Evolutionary conservation across 2,329 filamentous ascomycete genomes (phyloP), one percentile per base, ranked within the genome.

Genomic region (Neoscytalidium dimidiatum): DNA sequence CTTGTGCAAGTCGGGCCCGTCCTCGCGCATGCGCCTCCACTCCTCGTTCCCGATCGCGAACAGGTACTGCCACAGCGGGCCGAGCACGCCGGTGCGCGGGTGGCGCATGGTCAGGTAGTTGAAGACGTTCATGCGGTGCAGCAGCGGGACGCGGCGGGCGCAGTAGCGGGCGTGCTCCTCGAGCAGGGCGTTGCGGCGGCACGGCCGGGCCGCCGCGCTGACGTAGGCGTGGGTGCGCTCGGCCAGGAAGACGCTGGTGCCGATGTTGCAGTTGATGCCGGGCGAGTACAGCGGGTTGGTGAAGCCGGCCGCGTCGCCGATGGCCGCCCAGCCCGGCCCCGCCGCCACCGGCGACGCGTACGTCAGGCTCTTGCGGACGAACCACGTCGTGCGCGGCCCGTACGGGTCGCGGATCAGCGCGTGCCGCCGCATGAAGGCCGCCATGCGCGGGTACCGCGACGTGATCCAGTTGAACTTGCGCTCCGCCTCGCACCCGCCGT

Each of bases 401-500:
- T 51, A 51, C 3, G 26, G 46, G 46, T 51, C 26, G 23, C 9
- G 46, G 23, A 51, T 17, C 11, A 51, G 46, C 11, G 26, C 31
- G 26, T 51, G 46, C 11, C 26, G 46, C 23, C 9, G 4, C 46
- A 51, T 51, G 46, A 51, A 31, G 46, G 46, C 23, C 3, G 4
- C 11, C 46, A 51, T 51, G 46, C 46, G 46, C 46, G 46, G 46
- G 46, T 51, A 51, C 23, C 46, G 46, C 23, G 46, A 51, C 3
- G 46, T 51, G 46, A 51, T 31, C 46, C 46, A 51, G 46, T 51
- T 51, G 46, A 51, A 51, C 26, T 51, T 51, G 46, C 46, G 46
- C 26, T 51, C 46, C 23, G 46, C 46, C 8, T 51, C 46, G 46
- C 46, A 51, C 23, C 0, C n/a, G 46, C 46, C 46, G 46, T 51